phyloP scores from a whole-genome alignment of 1,284 basidiomycete species.

The Heterobasidion occidentale region DNA sequence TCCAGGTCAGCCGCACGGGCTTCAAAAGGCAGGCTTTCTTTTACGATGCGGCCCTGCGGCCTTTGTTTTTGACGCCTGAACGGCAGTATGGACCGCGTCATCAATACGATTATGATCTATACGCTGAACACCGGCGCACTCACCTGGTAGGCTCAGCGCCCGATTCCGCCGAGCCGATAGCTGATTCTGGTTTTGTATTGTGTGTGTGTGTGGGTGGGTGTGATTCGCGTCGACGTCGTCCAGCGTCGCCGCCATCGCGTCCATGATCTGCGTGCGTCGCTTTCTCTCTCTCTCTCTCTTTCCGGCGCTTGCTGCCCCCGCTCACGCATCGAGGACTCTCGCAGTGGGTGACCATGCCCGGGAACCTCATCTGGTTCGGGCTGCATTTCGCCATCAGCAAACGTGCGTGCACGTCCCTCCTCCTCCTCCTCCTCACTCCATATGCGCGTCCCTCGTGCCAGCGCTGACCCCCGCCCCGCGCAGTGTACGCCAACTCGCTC shows the following conservation, averaged over 20 bases:
- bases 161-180: too few relatives aligned
- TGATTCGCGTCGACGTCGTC: too few relatives aligned
- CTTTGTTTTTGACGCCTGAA: neutral
- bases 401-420: slow-evolving; percentile 20
- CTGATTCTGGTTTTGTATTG: too few relatives aligned
- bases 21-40: slow-evolving; percentile 11
- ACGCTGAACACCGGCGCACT: slow-evolving; percentile 43
- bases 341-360: slow-evolving; percentile 40
- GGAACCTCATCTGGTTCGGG: slow-evolving; percentile 38
- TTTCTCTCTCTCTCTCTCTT: neutral
- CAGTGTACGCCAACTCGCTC: slow-evolving; percentile 16
- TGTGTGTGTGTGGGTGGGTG: too few relatives aligned
- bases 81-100: slow-evolving; percentile 37
- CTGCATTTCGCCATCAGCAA: slow-evolving; percentile 47
- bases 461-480: neutral
- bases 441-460: too few relatives aligned
- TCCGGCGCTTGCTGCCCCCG: slow-evolving; percentile 4
- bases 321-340: slow-evolving; percentile 10
- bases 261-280: slow-evolving; percentile 35
- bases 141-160: too few relatives aligned
- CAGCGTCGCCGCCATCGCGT: slow-evolving; percentile 28
- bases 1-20: slow-evolving; percentile 27
- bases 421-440: neutral
- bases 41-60: neutral
- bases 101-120: slow-evolving; percentile 43